phyloP scores from a whole-genome alignment of 1,284 basidiomycete species.

The Ganoderma boninense region DNA sequence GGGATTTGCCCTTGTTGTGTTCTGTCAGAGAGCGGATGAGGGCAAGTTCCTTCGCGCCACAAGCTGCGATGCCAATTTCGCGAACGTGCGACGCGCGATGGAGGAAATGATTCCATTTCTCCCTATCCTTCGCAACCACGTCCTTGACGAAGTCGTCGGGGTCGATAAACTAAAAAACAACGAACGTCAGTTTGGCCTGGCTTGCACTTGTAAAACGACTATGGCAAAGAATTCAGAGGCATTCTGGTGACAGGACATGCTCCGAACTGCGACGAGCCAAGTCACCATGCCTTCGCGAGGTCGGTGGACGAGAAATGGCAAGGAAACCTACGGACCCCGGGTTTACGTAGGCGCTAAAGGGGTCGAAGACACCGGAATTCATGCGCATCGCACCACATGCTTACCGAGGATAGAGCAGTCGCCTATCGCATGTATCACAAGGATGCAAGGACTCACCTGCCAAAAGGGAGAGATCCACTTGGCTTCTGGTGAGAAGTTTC shows the following conservation, averaged over 20 bases:
- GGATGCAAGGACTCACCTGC: constrained; percentile 13
- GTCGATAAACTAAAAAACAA: constrained; percentile 5
- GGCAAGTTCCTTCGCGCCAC: constrained; percentile 16
- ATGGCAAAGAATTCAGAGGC: too few relatives aligned
- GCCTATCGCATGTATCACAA: too few relatives aligned
- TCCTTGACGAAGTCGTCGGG: constrained; percentile 20
- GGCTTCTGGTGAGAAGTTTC: constrained; percentile 19
- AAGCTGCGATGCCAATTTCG: constrained; percentile 18
- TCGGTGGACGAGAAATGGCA: too few relatives aligned
- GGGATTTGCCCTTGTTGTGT: constrained; percentile 17
- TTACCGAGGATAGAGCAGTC: too few relatives aligned
- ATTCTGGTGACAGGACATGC: too few relatives aligned
- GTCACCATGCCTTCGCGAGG: too few relatives aligned
- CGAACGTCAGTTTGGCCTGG: not conserved
- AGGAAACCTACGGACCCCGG: too few relatives aligned
- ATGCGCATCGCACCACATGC: too few relatives aligned
- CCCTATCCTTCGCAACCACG: constrained; percentile 8
- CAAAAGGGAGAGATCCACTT: constrained; percentile 25
- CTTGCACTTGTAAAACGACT: too few relatives aligned
- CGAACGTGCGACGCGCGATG: constrained; percentile 23
- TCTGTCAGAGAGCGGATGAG: constrained; percentile 21
- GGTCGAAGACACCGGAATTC: too few relatives aligned
- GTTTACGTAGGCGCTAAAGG: too few relatives aligned
- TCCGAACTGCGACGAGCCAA: too few relatives aligned
- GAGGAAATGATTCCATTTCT: constrained; percentile 23